A percentile compares a stretch with the other conserved stretches of the same genome.
Conservation (phyloP, 2,329 filamentous ascomycete species). For the Pseudogymnoascus sp. region DNA sequence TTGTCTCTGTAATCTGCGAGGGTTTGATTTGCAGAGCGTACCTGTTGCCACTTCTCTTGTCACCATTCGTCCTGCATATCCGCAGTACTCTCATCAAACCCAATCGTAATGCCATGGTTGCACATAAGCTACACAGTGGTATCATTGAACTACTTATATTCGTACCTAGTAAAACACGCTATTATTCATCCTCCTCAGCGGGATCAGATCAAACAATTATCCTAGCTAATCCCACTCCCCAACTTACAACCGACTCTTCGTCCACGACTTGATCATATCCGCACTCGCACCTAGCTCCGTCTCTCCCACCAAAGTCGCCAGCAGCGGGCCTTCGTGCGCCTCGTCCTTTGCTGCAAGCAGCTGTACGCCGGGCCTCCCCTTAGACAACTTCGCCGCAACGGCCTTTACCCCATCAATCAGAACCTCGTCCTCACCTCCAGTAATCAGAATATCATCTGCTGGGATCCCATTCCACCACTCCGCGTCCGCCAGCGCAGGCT, state of each 20-base stretch:
- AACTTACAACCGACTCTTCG: slow-evolving; percentile 17
- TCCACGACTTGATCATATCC: slow-evolving; percentile 21
- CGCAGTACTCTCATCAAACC: too few relatives aligned
- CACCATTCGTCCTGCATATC: too few relatives aligned
- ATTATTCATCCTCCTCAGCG: neutral
- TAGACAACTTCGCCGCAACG: slow-evolving; percentile 12
- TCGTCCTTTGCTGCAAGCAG: slow-evolving; percentile 18
- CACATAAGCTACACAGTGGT: neutral
- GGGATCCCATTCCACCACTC: slow-evolving; percentile 46
- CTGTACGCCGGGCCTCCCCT: slow-evolving; percentile 13
- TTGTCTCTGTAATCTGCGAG: too few relatives aligned
- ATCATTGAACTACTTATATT: neutral
- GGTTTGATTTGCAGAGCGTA: too few relatives aligned
- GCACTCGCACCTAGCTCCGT: slow-evolving; percentile 18
- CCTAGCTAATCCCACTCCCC: neutral
- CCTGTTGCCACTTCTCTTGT: too few relatives aligned
- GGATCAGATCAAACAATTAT: neutral
- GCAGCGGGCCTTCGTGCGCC: slow-evolving; percentile 21
- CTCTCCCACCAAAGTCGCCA: slow-evolving; percentile 21
- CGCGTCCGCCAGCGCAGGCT: slow-evolving; percentile 39
- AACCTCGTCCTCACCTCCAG: slow-evolving; percentile 47
- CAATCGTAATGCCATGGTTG: slow-evolving; percentile 15
- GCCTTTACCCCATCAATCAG: slow-evolving; percentile 46
- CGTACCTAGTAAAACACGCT: slow-evolving; percentile 2
- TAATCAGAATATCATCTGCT: slow-evolving; percentile 42